Conservation (phyloP, 768 basidiomycete species). For the Leccinum boreale region DNA sequence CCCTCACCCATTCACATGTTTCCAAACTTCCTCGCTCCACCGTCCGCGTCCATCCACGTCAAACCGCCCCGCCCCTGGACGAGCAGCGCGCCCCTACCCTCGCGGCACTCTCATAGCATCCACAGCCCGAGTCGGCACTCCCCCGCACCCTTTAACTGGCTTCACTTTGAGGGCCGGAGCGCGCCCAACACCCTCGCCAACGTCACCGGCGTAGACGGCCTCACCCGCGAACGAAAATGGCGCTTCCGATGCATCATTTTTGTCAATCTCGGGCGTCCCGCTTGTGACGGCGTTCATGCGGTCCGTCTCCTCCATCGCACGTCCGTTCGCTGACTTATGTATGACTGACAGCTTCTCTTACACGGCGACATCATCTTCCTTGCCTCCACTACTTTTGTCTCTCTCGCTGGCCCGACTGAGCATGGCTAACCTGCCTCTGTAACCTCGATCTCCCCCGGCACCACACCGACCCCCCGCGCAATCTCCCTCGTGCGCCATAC, state of each 20-base stretch:
- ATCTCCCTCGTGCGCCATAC: slow-evolving; percentile 69
- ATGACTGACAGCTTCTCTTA: slow-evolving; percentile 60
- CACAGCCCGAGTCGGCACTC: slow-evolving; percentile 47
- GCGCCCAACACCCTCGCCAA: slow-evolving; percentile 69
- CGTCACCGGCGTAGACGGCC: no score
- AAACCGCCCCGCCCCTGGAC: slow-evolving; percentile 32
- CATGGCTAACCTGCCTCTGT: neutral
- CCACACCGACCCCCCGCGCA: slow-evolving; percentile 60
- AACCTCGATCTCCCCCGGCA: slow-evolving; percentile 41
- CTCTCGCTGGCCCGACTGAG: neutral
- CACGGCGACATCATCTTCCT: slow-evolving; percentile 82
- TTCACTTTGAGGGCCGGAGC: slow-evolving; percentile 80
- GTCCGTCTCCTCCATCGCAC: slow-evolving; percentile 33
- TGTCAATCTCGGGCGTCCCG: no score
- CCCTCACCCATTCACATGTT: slow-evolving; percentile 30
- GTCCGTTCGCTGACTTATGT: neutral
- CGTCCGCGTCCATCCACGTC: slow-evolving; percentile 33
- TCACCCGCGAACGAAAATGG: no score
- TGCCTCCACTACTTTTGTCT: slow-evolving; percentile 22
- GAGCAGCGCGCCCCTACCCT: slow-evolving; percentile 11
- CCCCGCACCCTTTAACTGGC: slow-evolving; percentile 81
- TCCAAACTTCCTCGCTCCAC: slow-evolving; percentile 20
- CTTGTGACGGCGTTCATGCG: slow-evolving; percentile 41
- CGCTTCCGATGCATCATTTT: no score
- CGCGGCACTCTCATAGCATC: slow-evolving; percentile 11